Evolutionary conservation across 2,329 filamentous ascomycete genomes (phyloP).

Genomic region (Pseudogymnoascus sp.): DNA sequence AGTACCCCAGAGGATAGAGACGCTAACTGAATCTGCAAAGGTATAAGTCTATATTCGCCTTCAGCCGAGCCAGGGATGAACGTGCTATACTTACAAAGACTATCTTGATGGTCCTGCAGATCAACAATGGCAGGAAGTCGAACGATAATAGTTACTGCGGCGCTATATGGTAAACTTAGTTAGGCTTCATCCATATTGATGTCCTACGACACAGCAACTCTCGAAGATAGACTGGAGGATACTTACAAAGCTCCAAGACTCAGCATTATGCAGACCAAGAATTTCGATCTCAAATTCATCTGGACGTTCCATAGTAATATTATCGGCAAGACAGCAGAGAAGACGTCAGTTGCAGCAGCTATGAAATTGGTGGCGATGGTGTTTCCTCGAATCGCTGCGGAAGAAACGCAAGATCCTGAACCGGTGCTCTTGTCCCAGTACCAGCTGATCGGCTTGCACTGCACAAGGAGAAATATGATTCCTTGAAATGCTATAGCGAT

Average conservation of each 20-base stretch:
- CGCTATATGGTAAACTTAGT: slow-evolving; percentile 29
- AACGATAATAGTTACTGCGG: slow-evolving; percentile 47
- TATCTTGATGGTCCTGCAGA: slow-evolving; percentile 10
- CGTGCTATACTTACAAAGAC: slow-evolving; percentile 11
- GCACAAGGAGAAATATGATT: slow-evolving; percentile 23
- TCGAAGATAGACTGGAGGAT: background rate
- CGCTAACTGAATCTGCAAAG: slow-evolving; percentile 34
- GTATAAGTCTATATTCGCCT: background rate
- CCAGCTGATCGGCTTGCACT: slow-evolving; percentile 40
- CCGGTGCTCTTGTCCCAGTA: slow-evolving; percentile 33
- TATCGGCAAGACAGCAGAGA: slow-evolving; percentile 36
- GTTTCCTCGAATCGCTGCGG: slow-evolving; percentile 31
- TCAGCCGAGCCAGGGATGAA: background rate
- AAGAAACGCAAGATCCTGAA: slow-evolving; percentile 34
- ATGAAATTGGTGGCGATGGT: slow-evolving; percentile 35
- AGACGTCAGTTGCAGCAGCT: slow-evolving; percentile 40
- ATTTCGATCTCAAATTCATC: slow-evolving; percentile 34
- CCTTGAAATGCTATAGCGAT: slow-evolving; percentile 13
- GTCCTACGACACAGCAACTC: background rate
- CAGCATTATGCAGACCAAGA: slow-evolving; percentile 26
- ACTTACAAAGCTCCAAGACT: slow-evolving; percentile 18
- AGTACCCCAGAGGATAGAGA: slow-evolving; percentile 49
- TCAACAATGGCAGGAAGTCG: slow-evolving; percentile 31
- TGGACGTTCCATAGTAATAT: slow-evolving; percentile 36
- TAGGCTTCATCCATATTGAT: background rate